Percentiles rank a stretch among this genome's conserved stretches.
These are phyloP conservation scores for Colletotrichum sp. DNA, from an alignment of 2,329 filamentous ascomycete genomes.

Conservation along the genomic window DNA sequence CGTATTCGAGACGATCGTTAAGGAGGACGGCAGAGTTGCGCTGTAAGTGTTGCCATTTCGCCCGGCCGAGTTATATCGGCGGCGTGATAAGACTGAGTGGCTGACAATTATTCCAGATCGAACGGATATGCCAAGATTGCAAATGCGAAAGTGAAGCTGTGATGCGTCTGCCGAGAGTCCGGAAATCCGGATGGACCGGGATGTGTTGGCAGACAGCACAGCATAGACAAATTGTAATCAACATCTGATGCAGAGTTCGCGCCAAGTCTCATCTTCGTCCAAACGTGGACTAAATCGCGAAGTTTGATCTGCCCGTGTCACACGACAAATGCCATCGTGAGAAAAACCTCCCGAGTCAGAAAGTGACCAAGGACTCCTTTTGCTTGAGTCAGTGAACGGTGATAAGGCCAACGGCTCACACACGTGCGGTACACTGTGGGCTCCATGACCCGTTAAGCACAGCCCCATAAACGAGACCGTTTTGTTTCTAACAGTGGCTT, in stretches of 20 bases:
- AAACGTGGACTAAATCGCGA: neutral
- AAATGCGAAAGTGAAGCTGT: slow-evolving; percentile 32
- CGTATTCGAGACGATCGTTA: slow-evolving; percentile 44
- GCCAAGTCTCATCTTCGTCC: neutral
- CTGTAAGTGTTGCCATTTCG: slow-evolving; percentile 25
- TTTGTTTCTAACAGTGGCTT: neutral
- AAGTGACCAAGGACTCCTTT: neutral
- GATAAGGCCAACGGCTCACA: neutral
- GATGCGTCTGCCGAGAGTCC: neutral
- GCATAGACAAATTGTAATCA: neutral
- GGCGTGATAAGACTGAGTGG: slow-evolving; percentile 21
- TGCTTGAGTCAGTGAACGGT: neutral
- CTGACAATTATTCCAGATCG: slow-evolving; percentile 19
- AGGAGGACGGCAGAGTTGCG: slow-evolving; percentile 40
- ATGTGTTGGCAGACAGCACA: neutral
- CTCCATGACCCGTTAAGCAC: neutral
- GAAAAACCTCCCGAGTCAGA: neutral
- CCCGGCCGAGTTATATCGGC: neutral
- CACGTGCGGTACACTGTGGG: neutral
- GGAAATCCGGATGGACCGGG: neutral
- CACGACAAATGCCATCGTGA: neutral
- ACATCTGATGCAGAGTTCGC: neutral
- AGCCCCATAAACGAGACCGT: neutral
- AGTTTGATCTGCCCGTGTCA: neutral
- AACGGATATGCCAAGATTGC: slow-evolving; percentile 38